phyloP scores from a whole-genome alignment of 2,329 filamentous ascomycete genomes.

The Diaporthe citri region DNA sequence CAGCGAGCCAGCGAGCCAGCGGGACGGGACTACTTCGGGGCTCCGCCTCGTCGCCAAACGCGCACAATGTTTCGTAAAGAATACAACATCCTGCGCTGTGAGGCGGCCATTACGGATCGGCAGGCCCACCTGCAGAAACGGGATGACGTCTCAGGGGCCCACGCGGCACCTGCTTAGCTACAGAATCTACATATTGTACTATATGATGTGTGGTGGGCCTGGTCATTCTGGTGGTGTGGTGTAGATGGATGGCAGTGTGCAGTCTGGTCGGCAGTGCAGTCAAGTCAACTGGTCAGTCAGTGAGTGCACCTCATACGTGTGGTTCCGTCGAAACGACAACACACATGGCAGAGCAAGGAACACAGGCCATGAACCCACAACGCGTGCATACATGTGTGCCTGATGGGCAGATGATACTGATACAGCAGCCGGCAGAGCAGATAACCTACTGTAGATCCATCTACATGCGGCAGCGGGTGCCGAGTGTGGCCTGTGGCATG shows the following conservation, averaged over 20 bases:
- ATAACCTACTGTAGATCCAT: conserved; percentile 19
- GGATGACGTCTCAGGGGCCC: conserved; percentile 27
- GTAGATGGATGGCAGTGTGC: not conserved
- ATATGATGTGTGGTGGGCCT: not conserved
- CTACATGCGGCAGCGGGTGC: conserved; percentile 3
- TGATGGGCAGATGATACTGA: not conserved
- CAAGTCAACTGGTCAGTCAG: too few species aligned
- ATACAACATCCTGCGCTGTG: conserved; percentile 16
- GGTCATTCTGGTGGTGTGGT: not conserved
- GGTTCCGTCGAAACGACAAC: not conserved
- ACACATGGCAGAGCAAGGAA: conserved; percentile 12
- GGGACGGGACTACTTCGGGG: conserved; percentile 25
- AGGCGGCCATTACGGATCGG: conserved; percentile 9
- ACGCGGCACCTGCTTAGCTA: not conserved
- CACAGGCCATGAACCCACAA: not conserved
- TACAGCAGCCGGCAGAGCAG: not conserved
- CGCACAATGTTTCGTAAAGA: conserved; percentile 29
- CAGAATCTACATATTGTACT: not conserved
- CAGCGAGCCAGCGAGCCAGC: not conserved
- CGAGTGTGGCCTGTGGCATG: conserved; percentile 5
- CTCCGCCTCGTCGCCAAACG: conserved; percentile 31
- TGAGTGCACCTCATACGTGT: not conserved
- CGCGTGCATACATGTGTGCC: not conserved
- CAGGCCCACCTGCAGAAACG: conserved; percentile 24
- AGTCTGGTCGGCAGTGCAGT: not conserved